Base-by-base conservation (phyloP, 495 filamentous ascomycete genomes). In the Penicillium cinerascens region DNA sequence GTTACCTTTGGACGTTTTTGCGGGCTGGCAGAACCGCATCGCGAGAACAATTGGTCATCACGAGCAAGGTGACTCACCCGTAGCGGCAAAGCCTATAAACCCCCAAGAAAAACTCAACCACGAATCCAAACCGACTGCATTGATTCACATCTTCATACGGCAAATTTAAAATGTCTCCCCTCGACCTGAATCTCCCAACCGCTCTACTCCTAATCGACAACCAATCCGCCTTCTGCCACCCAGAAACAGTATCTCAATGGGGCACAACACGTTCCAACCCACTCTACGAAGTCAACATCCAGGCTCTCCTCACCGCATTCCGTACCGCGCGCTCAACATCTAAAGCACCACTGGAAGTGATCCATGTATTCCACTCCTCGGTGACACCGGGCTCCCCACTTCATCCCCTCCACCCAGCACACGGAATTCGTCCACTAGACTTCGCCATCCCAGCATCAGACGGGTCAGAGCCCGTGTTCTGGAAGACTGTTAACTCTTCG, bases 201-300 rank as follows among this genome's bases (percentile, higher is more conserved):
- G 80, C 79, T 11, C 68, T 83, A 20, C 63, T 84, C 51, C 67
- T 85, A 41, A 82, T 85, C 47, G 79, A 85, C 67, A 78, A 81
- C 58, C 80, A 85, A 65, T 58, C 68, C 16, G 79, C 64, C 58
- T 78, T 83, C 55, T 60, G 54, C 29, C 59, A 79, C 43, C 73
- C 77, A 39, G 23, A 42, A 22, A 66, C 56, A 15, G 27, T 51
- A 6, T 68, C 61, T 17, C 53, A 67, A 42, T 72, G 75, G 67
- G 78, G 79, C 27, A 48, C 63, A 13, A 50, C 49, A 6, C 74
- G 76, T 39, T 77, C 71, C 56, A 79, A 77, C 48, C 73, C 76
- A 4, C 46, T 58, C 35, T 78, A 74, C 47, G 72, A 81, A 56
- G 39, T 49, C 22, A 79, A 79, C 49, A 52, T 79, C 36, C 45